These are phyloP conservation scores for Bidens hawaiensis DNA, from an alignment of 140 eudicot genomes.

Conservation along the genomic window DNA sequence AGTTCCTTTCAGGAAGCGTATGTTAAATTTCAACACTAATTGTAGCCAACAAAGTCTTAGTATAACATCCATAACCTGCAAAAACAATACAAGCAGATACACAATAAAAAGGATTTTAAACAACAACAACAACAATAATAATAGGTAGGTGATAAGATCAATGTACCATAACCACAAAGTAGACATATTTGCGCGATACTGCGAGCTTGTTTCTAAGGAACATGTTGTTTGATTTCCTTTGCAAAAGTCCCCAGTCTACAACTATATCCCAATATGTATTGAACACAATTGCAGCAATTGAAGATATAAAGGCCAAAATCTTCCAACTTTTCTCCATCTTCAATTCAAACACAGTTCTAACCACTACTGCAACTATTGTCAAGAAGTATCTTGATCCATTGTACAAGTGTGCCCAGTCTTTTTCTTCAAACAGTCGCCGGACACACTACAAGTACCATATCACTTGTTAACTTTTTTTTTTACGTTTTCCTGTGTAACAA, in stretches of 20 bases:
- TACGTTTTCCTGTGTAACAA: background rate
- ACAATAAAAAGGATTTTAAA: background rate
- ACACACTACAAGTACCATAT: constrained; percentile 52
- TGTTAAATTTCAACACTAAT: constrained; percentile 50
- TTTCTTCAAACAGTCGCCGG: constrained; percentile 69
- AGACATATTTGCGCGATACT: constrained; percentile 51
- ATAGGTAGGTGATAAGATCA: background rate
- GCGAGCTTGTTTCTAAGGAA: constrained; percentile 64
- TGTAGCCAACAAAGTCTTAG: constrained; percentile 84
- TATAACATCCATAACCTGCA: constrained; percentile 48
- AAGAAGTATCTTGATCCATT: constrained; percentile 72
- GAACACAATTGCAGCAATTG: constrained; percentile 48
- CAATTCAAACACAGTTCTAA: constrained; percentile 62
- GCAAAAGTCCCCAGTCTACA: constrained; percentile 88
- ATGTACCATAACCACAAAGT: constrained; percentile 65
- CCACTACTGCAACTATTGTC: constrained; percentile 67
- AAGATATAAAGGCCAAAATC: constrained; percentile 55
- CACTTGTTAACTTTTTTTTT: constrained; percentile 8
- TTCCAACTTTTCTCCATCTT: constrained; percentile 53
- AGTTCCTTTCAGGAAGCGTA: constrained; percentile 43
- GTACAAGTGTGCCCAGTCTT: constrained; percentile 41
- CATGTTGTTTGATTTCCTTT: constrained; percentile 52
- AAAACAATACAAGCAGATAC: background rate
- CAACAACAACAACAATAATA: background rate
- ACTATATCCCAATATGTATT: constrained; percentile 85